A percentile compares a stretch with the other conserved stretches of the same genome.
Evolutionary conservation across 106 monocot genomes (phyloP).

Genomic region (Narthecium ossifragum): DNA sequence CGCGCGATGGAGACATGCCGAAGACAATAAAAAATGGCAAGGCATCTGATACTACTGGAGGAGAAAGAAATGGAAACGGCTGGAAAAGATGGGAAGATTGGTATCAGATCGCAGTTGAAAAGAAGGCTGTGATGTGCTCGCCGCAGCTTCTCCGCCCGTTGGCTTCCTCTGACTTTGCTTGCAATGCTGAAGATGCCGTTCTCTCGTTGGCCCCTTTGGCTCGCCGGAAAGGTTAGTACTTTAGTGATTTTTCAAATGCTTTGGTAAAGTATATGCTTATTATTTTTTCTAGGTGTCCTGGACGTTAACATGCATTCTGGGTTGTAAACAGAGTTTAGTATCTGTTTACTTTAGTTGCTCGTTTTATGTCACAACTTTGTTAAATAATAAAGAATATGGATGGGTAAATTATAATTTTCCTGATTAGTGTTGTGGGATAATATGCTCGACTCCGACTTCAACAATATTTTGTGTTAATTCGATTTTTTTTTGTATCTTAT

Average conservation of each 20-base stretch:
- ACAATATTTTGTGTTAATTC: too few species aligned
- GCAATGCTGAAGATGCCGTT: background rate
- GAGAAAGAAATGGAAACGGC: slow-evolving; percentile 12
- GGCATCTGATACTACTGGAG: slow-evolving; percentile 16
- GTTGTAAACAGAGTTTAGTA: background rate
- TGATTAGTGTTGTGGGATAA: too few species aligned
- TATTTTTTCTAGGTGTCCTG: background rate
- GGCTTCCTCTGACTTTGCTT: background rate
- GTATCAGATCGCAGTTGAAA: slow-evolving; percentile 11
- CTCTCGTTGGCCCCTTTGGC: background rate
- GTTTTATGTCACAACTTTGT: too few species aligned
- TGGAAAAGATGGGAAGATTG: slow-evolving; percentile 5
- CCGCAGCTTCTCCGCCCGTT: too few species aligned
- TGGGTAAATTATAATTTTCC: too few species aligned
- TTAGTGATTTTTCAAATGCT: too few species aligned
- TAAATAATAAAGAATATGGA: too few species aligned
- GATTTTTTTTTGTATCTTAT: too few species aligned
- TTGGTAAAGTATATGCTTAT: background rate
- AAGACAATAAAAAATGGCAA: slow-evolving; percentile 9
- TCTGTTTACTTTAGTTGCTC: background rate
- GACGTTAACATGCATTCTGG: too few species aligned
- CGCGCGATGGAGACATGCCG: background rate
- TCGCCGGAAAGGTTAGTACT: too few species aligned
- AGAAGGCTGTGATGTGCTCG: background rate
- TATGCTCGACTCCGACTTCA: too few species aligned